Conservation (phyloP, 306 rosid species). For the Lotus japonicus region DNA sequence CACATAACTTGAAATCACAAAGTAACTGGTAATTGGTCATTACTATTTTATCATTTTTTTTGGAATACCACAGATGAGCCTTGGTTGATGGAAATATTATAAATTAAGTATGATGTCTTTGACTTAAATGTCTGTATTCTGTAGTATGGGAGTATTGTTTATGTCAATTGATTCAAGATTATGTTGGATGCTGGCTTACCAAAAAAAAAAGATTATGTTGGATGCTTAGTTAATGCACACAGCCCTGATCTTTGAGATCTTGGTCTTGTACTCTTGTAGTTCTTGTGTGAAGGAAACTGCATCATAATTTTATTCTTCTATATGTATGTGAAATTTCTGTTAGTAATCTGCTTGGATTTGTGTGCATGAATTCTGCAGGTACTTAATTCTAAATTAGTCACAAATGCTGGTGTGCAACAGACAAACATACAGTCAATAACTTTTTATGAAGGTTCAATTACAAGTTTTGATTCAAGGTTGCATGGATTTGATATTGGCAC, state of each 20-base stretch:
- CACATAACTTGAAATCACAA: background rate
- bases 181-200: conserved; percentile 13
- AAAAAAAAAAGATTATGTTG: conserved; percentile 4
- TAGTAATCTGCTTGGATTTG: conserved; percentile 20
- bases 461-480: conserved; percentile 57
- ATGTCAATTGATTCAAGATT: conserved; percentile 3
- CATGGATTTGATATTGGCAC: conserved; percentile 87
- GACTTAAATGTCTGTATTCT: background rate
- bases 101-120: too few relatives aligned
- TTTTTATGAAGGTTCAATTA: conserved; percentile 89
- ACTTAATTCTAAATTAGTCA: conserved; percentile 63
- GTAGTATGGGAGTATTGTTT: conserved; percentile 2
- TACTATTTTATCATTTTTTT: background rate
- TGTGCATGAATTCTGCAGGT: conserved; percentile 45
- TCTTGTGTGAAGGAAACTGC: background rate
- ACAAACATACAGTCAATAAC: conserved; percentile 45
- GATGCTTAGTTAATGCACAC: conserved; percentile 13
- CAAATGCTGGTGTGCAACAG: conserved; percentile 26
- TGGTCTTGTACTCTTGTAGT: conserved; percentile 15
- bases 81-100: background rate
- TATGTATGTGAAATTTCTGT: background rate
- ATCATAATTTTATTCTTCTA: background rate
- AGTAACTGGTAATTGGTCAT: background rate
- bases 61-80: background rate
- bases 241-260: background rate